These are phyloP conservation scores for Cryptococcus sp. DNA, from an alignment of 1,284 basidiomycete genomes.

Conservation along the genomic window DNA sequence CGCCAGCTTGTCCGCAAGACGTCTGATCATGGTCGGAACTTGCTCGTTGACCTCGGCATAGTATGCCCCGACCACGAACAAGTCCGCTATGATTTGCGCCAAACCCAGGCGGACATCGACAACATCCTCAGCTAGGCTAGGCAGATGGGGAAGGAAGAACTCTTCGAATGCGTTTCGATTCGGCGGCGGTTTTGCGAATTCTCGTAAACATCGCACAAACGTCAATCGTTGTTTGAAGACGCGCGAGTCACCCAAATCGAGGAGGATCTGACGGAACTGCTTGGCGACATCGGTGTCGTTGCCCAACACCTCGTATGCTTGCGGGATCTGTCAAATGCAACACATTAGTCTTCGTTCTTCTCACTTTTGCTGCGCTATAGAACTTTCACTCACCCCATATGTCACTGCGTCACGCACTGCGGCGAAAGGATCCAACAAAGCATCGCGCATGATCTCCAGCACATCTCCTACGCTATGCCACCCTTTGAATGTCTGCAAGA, in stretches of 20 bases:
- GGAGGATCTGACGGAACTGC: constrained; percentile 60
- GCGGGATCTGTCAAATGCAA: constrained; percentile 57
- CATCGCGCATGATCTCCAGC: constrained; percentile 62
- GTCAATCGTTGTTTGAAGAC: constrained; percentile 73
- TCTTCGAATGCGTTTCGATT: constrained; percentile 59
- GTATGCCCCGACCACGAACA: constrained; percentile 44
- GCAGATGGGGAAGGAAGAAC: constrained; percentile 64
- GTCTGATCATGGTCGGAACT: constrained; percentile 31
- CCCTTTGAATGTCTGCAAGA: constrained; percentile 55
- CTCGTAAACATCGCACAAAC: constrained; percentile 73
- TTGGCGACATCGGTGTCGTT: constrained; percentile 48
- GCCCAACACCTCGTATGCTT: constrained; percentile 60
- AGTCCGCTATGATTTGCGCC: constrained; percentile 56
- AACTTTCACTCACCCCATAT: constrained; percentile 59
- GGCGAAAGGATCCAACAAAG: constrained; percentile 76
- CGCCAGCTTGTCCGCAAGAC: constrained; percentile 30
- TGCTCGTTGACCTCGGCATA: constrained; percentile 32
- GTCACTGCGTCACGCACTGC: constrained; percentile 81
- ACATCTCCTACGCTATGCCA: constrained; percentile 49
- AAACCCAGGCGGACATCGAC: constrained; percentile 85
- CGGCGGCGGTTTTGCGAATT: constrained; percentile 59
- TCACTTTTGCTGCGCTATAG: too few relatives aligned
- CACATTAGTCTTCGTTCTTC: too few relatives aligned
- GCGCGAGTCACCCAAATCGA: constrained; percentile 61
- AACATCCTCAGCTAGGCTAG: constrained; percentile 67